Evolutionary conservation across 495 filamentous ascomycete species (phyloP).

Genomic region (Niebla homalea): DNA sequence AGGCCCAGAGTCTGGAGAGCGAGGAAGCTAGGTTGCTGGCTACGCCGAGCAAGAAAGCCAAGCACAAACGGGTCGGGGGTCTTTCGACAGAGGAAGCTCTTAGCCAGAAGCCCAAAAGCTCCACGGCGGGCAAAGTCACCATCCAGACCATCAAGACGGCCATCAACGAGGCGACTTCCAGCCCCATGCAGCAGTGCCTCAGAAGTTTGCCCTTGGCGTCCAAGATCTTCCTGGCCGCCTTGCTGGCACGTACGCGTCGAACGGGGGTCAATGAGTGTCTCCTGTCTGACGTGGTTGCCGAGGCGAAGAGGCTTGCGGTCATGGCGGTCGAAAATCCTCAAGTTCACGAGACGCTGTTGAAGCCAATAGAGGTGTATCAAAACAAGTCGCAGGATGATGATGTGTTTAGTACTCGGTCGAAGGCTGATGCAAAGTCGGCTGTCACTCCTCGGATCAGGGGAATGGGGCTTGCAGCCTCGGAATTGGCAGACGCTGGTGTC

Average conservation of each 20-base stretch:
- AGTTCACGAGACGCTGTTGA: slow-evolving; percentile 12
- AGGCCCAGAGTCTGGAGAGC: slow-evolving; percentile 42
- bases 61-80: slow-evolving; percentile 5
- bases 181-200: slow-evolving; percentile 78
- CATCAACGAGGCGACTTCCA: slow-evolving; percentile 88
- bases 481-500: slow-evolving; percentile 76
- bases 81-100: neutral
- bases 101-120: neutral
- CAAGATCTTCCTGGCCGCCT: slow-evolving; percentile 73
- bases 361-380: neutral
- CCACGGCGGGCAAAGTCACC: slow-evolving; percentile 49
- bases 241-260: slow-evolving; percentile 63
- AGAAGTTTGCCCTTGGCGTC: slow-evolving; percentile 64
- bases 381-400: neutral
- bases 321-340: slow-evolving; percentile 39
- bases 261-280: slow-evolving; percentile 79
- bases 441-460: slow-evolving; percentile 44
- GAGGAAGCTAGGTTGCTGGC: slow-evolving; percentile 8
- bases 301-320: slow-evolving; percentile 59
- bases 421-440: slow-evolving; percentile 19
- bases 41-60: slow-evolving; percentile 31
- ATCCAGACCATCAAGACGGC: slow-evolving; percentile 87
- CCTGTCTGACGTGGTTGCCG: slow-evolving; percentile 82
- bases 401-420: neutral
- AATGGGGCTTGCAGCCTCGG: slow-evolving; percentile 59